Evolutionary conservation across 495 filamentous ascomycete genomes (phyloP), one percentile per base, ranked within the genome.

Genomic region (Viridothelium virens): DNA sequence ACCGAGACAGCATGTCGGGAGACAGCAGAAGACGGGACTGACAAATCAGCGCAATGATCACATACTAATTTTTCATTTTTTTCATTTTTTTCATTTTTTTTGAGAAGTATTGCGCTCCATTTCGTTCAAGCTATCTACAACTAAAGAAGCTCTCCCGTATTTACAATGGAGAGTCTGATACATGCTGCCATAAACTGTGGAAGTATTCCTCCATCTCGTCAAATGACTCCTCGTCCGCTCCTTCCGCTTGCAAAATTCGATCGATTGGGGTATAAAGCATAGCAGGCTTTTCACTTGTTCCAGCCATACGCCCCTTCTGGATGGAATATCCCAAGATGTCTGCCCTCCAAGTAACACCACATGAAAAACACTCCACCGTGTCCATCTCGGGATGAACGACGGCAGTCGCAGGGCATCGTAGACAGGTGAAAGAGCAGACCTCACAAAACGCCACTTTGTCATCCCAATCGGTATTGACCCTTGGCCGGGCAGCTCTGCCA

Each of bases 351-450:
- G 6, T 59, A 36, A 59, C 31, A 14, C 31, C 53, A 36, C 53
- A 59, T 14, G 3, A 5, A 10, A 5, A 7, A 18, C 53, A 59
- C 31, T 59, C 53, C 53, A 59, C 53, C 31, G 5, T 33, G 14
- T 59, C 18, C 18, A 18, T 10, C 14, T 14, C 31, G 36, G n/a
- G 53, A 5, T 7, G n/a, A 10, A 36, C 9, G 5, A 36, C 14
- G 18, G 53, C 53, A 33, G 25, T 5, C 14, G 53, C 53, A 14
- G 53, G 36, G 44, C 71, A 73, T 9, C 70, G 46, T 47, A 73
- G 70, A 62, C 71, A 73, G 9, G 59, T 50, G 63, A 73, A 73
- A 34, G 62, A 66, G 66, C 71, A 73, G 12, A 66, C 48, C 44
- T 73, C 71, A 56, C 71, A 73, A 14, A 67, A 48, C 3, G 18